phyloP scores from a whole-genome alignment of 1,139 yeast genomes.

The Lodderomyces theae region DNA sequence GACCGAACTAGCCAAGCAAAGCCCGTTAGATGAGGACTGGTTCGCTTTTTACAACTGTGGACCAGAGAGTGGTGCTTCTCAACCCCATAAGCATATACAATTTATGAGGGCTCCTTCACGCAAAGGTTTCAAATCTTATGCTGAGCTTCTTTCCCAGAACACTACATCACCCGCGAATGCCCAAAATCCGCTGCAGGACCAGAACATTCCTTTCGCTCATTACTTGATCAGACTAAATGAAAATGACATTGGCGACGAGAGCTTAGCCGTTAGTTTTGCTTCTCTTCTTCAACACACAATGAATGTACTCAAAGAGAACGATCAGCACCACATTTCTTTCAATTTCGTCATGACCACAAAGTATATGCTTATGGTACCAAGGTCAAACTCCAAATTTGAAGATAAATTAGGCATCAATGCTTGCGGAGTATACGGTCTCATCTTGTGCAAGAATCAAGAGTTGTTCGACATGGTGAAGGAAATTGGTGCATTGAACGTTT shows the following conservation, averaged over 20 bases:
- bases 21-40: conserved; percentile 31
- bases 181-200: conserved; percentile 60
- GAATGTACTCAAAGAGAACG: conserved; percentile 59
- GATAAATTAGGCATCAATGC: conserved; percentile 66
- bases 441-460: conserved; percentile 71
- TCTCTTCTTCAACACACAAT: conserved; percentile 69
- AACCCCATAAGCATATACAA: conserved; percentile 89
- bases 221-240: conserved; percentile 60
- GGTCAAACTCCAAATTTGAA: conserved; percentile 45
- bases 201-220: conserved; percentile 76
- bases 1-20: conserved; percentile 19
- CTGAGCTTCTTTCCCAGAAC: conserved; percentile 34
- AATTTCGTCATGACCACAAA: conserved; percentile 77
- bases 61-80: conserved; percentile 84
- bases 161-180: conserved; percentile 56
- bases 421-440: conserved; percentile 74
- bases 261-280: conserved; percentile 61
- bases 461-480: conserved; percentile 37
- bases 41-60: conserved; percentile 91
- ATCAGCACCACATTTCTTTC: conserved; percentile 53
- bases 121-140: conserved; percentile 52
- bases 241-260: conserved; percentile 45
- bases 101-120: conserved; percentile 65
- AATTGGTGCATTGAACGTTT: conserved; percentile 45
- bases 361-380: conserved; percentile 86